Conservation (phyloP, 768 basidiomycete species). For the Rhodotorula toruloides region DNA sequence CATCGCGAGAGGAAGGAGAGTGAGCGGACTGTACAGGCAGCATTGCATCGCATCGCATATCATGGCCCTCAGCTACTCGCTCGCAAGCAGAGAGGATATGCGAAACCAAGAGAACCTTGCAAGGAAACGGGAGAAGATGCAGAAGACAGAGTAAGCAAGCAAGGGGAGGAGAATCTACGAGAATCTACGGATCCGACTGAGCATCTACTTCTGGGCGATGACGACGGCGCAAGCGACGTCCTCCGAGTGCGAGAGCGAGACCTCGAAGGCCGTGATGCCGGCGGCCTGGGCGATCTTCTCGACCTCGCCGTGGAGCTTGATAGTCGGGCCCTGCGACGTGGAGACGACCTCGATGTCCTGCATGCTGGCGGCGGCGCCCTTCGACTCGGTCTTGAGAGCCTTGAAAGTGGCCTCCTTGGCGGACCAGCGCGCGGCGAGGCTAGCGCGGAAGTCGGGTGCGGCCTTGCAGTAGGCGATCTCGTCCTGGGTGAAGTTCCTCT, state of each 20-base stretch:
- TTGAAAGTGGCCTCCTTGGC: slow-evolving; percentile 98
- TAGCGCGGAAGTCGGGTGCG: slow-evolving; percentile 81
- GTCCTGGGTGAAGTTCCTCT: slow-evolving; percentile 85
- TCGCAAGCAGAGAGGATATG: no score
- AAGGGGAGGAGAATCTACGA: no score
- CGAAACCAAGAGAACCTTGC: no score
- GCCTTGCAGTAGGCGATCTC: slow-evolving; percentile 78
- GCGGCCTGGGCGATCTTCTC: slow-evolving; percentile 64
- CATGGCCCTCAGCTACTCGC: not conserved
- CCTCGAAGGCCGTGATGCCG: slow-evolving; percentile 66
- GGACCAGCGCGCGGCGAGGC: slow-evolving; percentile 93
- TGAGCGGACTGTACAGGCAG: not conserved
- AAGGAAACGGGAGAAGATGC: no score
- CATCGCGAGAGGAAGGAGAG: not conserved
- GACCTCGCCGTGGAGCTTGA: slow-evolving; percentile 69
- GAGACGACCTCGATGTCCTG: slow-evolving; percentile 94
- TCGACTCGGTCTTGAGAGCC: slow-evolving; percentile 78
- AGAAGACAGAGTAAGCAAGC: no score
- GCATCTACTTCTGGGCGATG: slow-evolving; percentile 9
- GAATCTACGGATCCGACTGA: no score
- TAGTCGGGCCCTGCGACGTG: slow-evolving; percentile 65
- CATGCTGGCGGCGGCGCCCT: slow-evolving; percentile 91
- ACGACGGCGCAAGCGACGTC: slow-evolving; percentile 25
- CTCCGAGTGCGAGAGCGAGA: slow-evolving; percentile 73
- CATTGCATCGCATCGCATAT: not conserved